Conservation (phyloP, 352 stramenopile genomes). For the Globisporangium iwayamae region DNA sequence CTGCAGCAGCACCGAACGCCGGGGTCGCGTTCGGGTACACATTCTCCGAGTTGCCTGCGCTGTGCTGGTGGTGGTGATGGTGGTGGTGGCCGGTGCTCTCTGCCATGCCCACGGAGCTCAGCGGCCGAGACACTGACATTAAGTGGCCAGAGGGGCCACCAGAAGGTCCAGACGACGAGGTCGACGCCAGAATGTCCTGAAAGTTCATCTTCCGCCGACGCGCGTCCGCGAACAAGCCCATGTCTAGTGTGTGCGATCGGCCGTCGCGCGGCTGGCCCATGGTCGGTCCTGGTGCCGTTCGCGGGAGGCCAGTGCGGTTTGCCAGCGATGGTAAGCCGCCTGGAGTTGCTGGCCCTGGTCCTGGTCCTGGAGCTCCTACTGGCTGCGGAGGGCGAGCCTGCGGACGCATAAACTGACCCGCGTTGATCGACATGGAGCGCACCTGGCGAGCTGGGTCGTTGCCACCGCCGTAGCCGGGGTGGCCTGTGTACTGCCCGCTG, state of each 20-base stretch:
- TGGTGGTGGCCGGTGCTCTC: constrained; percentile 8
- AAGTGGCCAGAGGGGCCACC: constrained; percentile 4
- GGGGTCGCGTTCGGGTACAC: constrained; percentile 40
- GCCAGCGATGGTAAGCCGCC: constrained; percentile 55
- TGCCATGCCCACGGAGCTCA: constrained; percentile 11
- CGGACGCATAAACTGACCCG: constrained; percentile 39
- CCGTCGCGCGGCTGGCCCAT: constrained; percentile 76
- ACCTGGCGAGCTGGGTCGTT: constrained; percentile 37
- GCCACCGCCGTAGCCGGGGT: constrained; percentile 2
- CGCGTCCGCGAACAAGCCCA: constrained; percentile 76
- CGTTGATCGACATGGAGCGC: constrained; percentile 61
- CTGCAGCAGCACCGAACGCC: constrained; percentile 11
- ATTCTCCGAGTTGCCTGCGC: constrained; percentile 39
- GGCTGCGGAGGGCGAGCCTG: constrained; percentile 19
- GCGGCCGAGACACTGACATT: constrained; percentile 4
- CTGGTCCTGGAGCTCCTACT: constrained; percentile 4
- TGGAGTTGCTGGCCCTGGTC: constrained; percentile 16
- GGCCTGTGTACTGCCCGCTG: constrained; percentile 17
- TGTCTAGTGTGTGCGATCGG: constrained; percentile 81
- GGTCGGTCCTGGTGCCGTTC: constrained; percentile 30
- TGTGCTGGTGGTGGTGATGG: not conserved
- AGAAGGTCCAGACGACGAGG: constrained; percentile 7
- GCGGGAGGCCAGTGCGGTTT: constrained; percentile 41
- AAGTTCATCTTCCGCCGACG: constrained; percentile 86
- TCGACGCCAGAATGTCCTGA: constrained; percentile 80